Evolutionary conservation across 1,284 basidiomycete species (phyloP).

Genomic region (Sporisorium iseilematis-ciliati): DNA sequence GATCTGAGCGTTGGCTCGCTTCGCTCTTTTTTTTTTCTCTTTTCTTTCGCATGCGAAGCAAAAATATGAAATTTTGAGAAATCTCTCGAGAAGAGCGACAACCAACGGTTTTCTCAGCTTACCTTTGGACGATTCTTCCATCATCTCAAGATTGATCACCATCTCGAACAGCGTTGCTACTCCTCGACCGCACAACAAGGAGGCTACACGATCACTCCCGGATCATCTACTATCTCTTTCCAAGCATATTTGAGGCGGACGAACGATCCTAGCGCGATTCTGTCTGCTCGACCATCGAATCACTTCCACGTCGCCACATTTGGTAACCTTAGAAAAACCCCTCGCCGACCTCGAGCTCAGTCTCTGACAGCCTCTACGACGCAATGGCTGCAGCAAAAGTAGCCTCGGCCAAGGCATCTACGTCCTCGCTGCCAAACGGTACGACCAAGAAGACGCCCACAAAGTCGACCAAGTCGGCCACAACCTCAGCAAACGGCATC

Average conservation of each 20-base stretch:
- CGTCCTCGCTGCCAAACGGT: slow-evolving; percentile 18
- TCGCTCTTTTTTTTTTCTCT: slow-evolving; percentile 16
- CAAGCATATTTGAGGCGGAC: neutral
- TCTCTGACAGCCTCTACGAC: neutral
- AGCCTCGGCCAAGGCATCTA: slow-evolving; percentile 24
- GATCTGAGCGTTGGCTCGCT: slow-evolving; percentile 8
- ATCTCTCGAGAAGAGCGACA: neutral
- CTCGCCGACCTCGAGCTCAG: neutral
- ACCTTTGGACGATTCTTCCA: slow-evolving; percentile 1
- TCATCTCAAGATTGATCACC: neutral
- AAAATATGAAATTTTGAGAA: slow-evolving; percentile 22
- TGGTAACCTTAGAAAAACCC: neutral
- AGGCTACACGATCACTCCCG: neutral
- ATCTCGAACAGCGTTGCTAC: neutral
- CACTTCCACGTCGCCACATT: neutral
- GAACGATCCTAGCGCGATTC: neutral
- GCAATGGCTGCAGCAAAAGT: slow-evolving; percentile 41
- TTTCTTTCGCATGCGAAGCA: slow-evolving; percentile 3
- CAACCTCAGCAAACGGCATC: slow-evolving; percentile 8
- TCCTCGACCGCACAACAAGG: neutral
- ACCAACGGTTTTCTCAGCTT: slow-evolving; percentile 3
- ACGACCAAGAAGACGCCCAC: slow-evolving; percentile 21
- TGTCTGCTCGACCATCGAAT: neutral
- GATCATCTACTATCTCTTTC: neutral
- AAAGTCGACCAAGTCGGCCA: slow-evolving; percentile 18